Percentiles rank a stretch among this genome's conserved stretches.
Conservation (phyloP, 768 basidiomycete species). For the Tylopilus vinaceipallidus region DNA sequence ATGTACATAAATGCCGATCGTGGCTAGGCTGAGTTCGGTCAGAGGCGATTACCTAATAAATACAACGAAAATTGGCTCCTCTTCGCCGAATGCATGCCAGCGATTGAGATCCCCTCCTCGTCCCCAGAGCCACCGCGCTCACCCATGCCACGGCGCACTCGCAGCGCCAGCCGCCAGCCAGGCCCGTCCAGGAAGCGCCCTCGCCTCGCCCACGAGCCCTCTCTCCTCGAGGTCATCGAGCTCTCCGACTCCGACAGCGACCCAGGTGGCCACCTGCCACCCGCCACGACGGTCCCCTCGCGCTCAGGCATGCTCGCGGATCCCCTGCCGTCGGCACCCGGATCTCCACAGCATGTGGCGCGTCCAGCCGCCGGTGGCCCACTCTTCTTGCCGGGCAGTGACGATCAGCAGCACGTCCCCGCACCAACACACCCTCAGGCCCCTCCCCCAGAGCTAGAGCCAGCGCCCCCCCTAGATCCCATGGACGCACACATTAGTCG, state of each 20-base stretch:
- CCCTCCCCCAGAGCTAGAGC: slow-evolving; percentile 5
- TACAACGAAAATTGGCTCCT: background rate
- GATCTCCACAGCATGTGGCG: slow-evolving; percentile 11
- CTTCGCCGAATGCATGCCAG: slow-evolving; percentile 15
- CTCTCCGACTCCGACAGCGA: slow-evolving; percentile 52
- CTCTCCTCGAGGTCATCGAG: slow-evolving; percentile 41
- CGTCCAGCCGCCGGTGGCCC: slow-evolving; percentile 16
- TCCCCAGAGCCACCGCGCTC: slow-evolving; percentile 22
- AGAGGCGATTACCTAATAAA: slow-evolving; percentile 22
- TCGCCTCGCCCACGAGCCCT: slow-evolving; percentile 7
- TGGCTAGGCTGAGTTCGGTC: slow-evolving; percentile 37
- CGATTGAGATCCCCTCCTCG: slow-evolving; percentile 27
- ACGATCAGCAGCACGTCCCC: slow-evolving; percentile 28
- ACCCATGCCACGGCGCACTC: slow-evolving; percentile 12
- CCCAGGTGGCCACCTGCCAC: slow-evolving; percentile 1
- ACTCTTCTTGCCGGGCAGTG: slow-evolving; percentile 40
- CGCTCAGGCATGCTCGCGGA: slow-evolving; percentile 13
- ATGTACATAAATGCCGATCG: slow-evolving; percentile 88
- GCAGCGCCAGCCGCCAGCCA: slow-evolving; percentile 21
- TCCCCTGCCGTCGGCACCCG: slow-evolving; percentile 1
- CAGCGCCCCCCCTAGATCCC: slow-evolving; percentile 15
- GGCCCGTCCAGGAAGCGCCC: slow-evolving; percentile 16
- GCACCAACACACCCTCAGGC: too few relatives aligned
- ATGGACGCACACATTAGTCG: slow-evolving; percentile 40
- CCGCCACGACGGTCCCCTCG: background rate